Evolutionary conservation across 2,329 filamentous ascomycete species (phyloP).

Genomic region (Rhinocladiella mackenziei): DNA sequence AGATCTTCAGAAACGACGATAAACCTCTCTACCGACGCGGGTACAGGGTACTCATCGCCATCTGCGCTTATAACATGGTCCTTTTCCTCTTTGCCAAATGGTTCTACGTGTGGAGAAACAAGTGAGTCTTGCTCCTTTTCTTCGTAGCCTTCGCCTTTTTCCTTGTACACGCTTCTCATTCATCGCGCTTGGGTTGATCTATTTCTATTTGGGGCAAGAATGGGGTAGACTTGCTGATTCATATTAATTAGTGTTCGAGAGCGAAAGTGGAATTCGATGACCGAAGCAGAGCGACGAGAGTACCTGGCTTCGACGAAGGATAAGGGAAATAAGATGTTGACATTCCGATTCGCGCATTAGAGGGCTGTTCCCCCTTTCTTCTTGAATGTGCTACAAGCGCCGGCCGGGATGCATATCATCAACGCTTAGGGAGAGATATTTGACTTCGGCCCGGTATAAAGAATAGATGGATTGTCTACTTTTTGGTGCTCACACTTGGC

Average conservation of each 20-base stretch:
- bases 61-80: constrained; percentile 48
- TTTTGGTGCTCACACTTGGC: too few species aligned
- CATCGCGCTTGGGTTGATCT: too few species aligned
- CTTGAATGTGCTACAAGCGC: too few species aligned
- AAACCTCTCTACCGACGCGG: constrained; percentile 55
- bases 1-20: constrained; percentile 49
- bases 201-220: too few species aligned
- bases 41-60: constrained; percentile 55
- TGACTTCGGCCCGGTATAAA: too few species aligned
- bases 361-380: too few species aligned
- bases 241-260: constrained; percentile 12
- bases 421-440: too few species aligned
- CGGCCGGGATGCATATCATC: too few species aligned
- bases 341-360: constrained; percentile 26
- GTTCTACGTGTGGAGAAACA: constrained; percentile 42
- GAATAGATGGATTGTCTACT: too few species aligned
- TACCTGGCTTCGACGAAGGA: constrained; percentile 40
- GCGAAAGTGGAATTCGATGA: constrained; percentile 43
- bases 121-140: constrained; percentile 21
- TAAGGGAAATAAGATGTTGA: constrained; percentile 38
- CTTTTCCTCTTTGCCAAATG: constrained; percentile 46
- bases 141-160: neutral
- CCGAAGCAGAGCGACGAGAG: constrained; percentile 35
- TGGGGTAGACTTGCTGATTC: too few species aligned
- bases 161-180: neutral